phyloP scores from a whole-genome alignment of 345 rosid species.

The Salix exigua region DNA sequence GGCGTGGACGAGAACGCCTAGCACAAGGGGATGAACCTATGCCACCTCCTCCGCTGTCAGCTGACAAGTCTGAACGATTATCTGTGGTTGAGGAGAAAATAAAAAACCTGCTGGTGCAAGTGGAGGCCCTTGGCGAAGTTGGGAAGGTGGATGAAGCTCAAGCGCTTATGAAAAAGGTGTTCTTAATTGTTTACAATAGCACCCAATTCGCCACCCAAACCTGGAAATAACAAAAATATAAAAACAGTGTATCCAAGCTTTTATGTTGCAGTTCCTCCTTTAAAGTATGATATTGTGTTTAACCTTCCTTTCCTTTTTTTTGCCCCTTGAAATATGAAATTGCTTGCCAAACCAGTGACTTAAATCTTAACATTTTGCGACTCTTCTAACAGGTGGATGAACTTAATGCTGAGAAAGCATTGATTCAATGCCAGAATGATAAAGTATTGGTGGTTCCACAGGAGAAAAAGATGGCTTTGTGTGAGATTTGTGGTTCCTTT shows the following conservation, averaged over 20 bases:
- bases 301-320: neutral
- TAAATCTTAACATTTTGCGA: neutral
- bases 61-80: slow-evolving; percentile 77
- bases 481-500: slow-evolving; percentile 98
- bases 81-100: slow-evolving; percentile 86
- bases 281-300: neutral
- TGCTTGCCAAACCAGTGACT: neutral
- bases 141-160: slow-evolving; percentile 99
- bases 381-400: slow-evolving; percentile 63
- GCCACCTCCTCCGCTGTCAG: slow-evolving; percentile 66
- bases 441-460: slow-evolving; percentile 71
- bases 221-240: neutral
- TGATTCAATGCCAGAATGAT: slow-evolving; percentile 71
- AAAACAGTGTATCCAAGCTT: neutral
- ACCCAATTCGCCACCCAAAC: neutral
- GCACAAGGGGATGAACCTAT: slow-evolving; percentile 84
- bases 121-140: slow-evolving; percentile 93
- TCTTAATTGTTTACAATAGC: neutral
- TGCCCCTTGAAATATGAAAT: neutral
- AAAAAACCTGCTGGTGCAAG: slow-evolving; percentile 91
- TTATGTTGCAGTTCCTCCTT: neutral
- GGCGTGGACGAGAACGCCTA: slow-evolving; percentile 96
- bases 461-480: slow-evolving; percentile 95
- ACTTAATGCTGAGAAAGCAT: slow-evolving; percentile 69
- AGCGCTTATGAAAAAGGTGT: slow-evolving; percentile 97